Percentiles rank a stretch among this genome's conserved stretches.
phyloP scores from a whole-genome alignment of 208 protist genomes.

The Angomonas deanei region DNA sequence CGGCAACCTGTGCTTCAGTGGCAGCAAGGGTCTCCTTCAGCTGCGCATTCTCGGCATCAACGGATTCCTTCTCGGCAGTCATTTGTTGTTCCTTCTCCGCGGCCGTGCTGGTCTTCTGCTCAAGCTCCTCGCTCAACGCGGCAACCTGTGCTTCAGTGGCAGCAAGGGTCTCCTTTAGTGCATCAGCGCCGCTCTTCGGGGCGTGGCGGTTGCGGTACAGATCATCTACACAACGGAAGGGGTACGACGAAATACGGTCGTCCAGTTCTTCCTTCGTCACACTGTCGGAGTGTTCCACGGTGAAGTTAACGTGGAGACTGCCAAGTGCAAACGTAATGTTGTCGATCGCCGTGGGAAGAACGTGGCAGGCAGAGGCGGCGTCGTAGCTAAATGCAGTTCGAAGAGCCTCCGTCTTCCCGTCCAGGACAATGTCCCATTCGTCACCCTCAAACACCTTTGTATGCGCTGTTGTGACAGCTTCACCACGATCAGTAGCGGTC shows the following conservation, averaged over 20 bases:
- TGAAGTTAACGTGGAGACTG: slow-evolving; percentile 16
- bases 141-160: no score
- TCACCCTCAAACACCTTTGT: slow-evolving; percentile 23
- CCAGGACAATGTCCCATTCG: slow-evolving; percentile 17
- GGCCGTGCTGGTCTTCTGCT: no score
- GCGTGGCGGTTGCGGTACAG: slow-evolving; percentile 16
- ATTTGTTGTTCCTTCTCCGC: no score
- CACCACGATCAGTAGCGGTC: not conserved
- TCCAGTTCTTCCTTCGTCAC: slow-evolving; percentile 16
- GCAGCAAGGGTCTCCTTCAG: not conserved
- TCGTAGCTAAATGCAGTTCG: slow-evolving; percentile 15
- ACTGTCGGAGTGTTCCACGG: slow-evolving; percentile 11
- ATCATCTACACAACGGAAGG: slow-evolving; percentile 17
- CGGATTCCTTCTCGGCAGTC: not conserved
- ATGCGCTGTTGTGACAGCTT: slow-evolving; percentile 4
- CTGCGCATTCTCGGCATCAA: no score
- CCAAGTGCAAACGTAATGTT: slow-evolving; percentile 11
- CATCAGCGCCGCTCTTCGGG: slow-evolving; percentile 15
- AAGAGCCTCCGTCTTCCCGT: slow-evolving; percentile 17
- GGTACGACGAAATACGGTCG: slow-evolving; percentile 12
- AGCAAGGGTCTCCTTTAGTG: slow-evolving; percentile 9
- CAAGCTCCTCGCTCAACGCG: no score
- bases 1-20: slow-evolving; percentile 12
- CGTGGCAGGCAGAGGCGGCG: slow-evolving; percentile 16
- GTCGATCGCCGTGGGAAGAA: slow-evolving; percentile 6